Base-by-base conservation (phyloP, 495 filamentous ascomycete genomes). In the Talaromyces nanjingensis region DNA sequence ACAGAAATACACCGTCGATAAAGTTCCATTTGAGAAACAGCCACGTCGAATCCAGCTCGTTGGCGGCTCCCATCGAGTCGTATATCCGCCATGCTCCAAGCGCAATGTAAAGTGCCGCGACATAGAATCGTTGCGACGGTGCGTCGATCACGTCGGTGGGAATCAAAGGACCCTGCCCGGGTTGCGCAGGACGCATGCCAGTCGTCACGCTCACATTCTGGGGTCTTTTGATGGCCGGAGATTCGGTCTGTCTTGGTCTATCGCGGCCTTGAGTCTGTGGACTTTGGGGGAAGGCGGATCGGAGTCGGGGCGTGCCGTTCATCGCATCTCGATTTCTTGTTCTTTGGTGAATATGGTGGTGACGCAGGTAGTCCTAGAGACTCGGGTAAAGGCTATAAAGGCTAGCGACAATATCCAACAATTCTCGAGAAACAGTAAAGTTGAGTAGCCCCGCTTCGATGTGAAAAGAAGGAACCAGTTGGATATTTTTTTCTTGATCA, bases 21-120 rank as follows among this genome's bases (percentile, higher is more conserved):
- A 83, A 80, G 62, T 89, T 81, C 94, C 94, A 98, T 83, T 98
- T 98, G 72, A 93, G 76, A 73, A 96, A 96, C 52, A 93, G 80
- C 86, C 87, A 89, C 25, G 94, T 87, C 16, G 90, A 91, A 72
- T 91, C 86, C 63, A 87, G 78, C 63, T 93, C 88, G 37, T 92
- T 89, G 45, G 89, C 87, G 3, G 89, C 80, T 31, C 92, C 79
- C 67, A 84, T 84, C 71, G 90, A 93, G 76, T 98, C 93, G 70
- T 91, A 96, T 9, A 93, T 71, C 58, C 91, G 84, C 89, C 89
- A 97, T 63, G 85, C 84, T 69, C 87, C 80, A 33, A 98, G 76
- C 6, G 77, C 80, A 29, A 87, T 67, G 69, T 92, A 97, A 64
- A 96, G 72, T 14, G 85, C 86, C n/a, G 86, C 77, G 42, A 91